Conservation (phyloP, 768 basidiomycete species). For the Sutorius australiensis region DNA sequence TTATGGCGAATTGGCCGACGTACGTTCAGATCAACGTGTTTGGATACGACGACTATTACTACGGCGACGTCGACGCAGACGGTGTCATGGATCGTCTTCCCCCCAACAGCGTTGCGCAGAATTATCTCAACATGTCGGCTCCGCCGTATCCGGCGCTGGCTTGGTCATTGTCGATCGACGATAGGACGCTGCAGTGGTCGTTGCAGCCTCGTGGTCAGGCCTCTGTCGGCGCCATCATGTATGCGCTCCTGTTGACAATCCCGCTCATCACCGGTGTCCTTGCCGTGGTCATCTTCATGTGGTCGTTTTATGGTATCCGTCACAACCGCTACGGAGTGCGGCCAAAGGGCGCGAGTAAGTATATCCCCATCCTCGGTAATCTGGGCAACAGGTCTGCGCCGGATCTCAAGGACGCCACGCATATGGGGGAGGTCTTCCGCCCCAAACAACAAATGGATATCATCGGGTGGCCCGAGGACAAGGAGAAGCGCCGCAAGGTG, state of each 20-base stretch:
- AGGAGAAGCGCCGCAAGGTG: constrained; percentile 85
- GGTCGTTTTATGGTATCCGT: constrained; percentile 94
- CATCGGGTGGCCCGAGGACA: constrained; percentile 97
- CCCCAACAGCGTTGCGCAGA: constrained; percentile 80
- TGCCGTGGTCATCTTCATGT: constrained; percentile 87
- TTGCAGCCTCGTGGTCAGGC: constrained; percentile 80
- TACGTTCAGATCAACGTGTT: constrained; percentile 89
- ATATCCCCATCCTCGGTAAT: constrained; percentile 82
- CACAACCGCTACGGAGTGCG: constrained; percentile 90
- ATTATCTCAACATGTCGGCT: constrained; percentile 88
- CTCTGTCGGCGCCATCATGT: constrained; percentile 82
- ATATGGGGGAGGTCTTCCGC: constrained; percentile 63
- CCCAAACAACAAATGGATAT: constrained; percentile 63
- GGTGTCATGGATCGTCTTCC: constrained; percentile 88
- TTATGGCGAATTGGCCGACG: constrained; percentile 89
- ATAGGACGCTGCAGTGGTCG: constrained; percentile 70
- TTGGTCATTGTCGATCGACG: constrained; percentile 81
- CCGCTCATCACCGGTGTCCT: constrained; percentile 82
- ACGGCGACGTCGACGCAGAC: constrained; percentile 86
- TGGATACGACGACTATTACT: constrained; percentile 88
- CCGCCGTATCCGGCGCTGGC: constrained; percentile 85
- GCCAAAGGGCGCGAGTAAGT: constrained; percentile 64
- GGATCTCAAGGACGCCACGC: constrained; percentile 61
- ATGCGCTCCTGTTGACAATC: constrained; percentile 73
- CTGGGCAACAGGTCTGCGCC: constrained; percentile 62